Conservation (phyloP, 192 early-diverging fungal genomes). For the Rhizophagus sp. region DNA sequence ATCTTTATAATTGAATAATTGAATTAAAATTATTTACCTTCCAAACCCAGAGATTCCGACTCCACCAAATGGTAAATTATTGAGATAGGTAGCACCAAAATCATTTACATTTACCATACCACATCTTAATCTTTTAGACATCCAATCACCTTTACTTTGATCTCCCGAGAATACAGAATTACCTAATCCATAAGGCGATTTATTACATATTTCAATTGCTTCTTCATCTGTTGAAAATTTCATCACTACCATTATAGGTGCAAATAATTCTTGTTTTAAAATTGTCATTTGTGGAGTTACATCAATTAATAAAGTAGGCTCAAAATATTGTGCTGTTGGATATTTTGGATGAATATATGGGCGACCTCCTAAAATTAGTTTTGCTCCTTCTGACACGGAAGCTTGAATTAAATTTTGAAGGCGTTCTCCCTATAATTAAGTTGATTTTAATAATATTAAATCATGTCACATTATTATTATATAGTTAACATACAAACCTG, state of each 20-base stretch:
- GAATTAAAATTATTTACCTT: conserved; percentile 35
- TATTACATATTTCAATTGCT: conserved; percentile 67
- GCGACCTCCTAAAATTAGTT: conserved; percentile 68
- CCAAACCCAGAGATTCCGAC: conserved; percentile 79
- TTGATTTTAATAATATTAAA: not conserved
- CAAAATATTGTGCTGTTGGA: conserved; percentile 78
- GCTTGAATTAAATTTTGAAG: conserved; percentile 72
- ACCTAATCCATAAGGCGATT: conserved; percentile 74
- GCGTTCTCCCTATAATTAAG: conserved; percentile 40
- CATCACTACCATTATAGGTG: conserved; percentile 80
- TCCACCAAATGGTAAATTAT: conserved; percentile 84
- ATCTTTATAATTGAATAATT: too few species aligned
- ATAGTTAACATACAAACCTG: conserved; percentile 40
- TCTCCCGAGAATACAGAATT: conserved; percentile 78
- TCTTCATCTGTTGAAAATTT: conserved; percentile 68
- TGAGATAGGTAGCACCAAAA: conserved; percentile 83
- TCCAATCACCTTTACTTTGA: conserved; percentile 54
- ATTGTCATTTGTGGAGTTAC: conserved; percentile 78
- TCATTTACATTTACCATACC: conserved; percentile 90
- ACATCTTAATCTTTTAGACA: conserved; percentile 62
- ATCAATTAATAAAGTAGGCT: conserved; percentile 77
- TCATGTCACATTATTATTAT: too few species aligned
- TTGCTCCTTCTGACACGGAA: conserved; percentile 77
- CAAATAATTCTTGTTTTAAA: conserved; percentile 75
- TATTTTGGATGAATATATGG: conserved; percentile 68